Conservation (phyloP, 768 basidiomycete genomes). For the Amanita fuliginea region DNA sequence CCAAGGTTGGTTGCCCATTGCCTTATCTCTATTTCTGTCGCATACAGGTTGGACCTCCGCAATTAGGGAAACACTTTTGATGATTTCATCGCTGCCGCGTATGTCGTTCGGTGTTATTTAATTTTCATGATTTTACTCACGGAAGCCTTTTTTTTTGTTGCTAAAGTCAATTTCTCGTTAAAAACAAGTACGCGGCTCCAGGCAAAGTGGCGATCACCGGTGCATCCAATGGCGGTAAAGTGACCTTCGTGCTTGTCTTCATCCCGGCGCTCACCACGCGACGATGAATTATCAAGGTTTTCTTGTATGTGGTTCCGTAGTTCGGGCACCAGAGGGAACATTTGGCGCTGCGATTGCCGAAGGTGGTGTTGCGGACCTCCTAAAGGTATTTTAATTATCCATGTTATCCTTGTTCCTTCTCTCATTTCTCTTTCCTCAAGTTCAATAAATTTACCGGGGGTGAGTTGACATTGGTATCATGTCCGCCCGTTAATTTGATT, state of each 20-base stretch:
- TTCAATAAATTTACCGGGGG: conserved; percentile 73
- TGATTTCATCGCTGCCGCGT: conserved; percentile 75
- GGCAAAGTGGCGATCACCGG: conserved; percentile 72
- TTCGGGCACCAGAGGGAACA: conserved; percentile 62
- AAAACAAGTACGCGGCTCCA: conserved; percentile 54
- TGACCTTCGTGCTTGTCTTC: neutral
- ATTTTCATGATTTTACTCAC: too few relatives aligned
- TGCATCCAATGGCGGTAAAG: conserved; percentile 67
- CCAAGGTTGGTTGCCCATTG: conserved; percentile 35
- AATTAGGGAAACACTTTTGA: conserved; percentile 72
- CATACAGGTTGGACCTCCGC: conserved; percentile 41
- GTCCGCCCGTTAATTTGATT: neutral
- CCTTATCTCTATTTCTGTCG: conserved; percentile 5
- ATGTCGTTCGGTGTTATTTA: neutral
- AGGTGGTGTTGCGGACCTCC: conserved; percentile 71
- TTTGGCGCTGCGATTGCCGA: conserved; percentile 71
- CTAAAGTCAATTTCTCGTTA: conserved; percentile 55
- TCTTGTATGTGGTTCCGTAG: conserved; percentile 65
- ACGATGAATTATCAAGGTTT: conserved; percentile 38
- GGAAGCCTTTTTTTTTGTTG: too few relatives aligned
- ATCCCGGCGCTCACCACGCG: neutral
- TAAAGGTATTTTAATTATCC: conserved; percentile 39
- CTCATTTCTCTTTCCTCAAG: conserved; percentile 20
- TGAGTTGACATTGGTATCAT: conserved; percentile 11
- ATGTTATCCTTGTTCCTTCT: neutral